Conservation (phyloP, 2,329 filamentous ascomycete genomes). For the Cordyceps pruinosa region DNA sequence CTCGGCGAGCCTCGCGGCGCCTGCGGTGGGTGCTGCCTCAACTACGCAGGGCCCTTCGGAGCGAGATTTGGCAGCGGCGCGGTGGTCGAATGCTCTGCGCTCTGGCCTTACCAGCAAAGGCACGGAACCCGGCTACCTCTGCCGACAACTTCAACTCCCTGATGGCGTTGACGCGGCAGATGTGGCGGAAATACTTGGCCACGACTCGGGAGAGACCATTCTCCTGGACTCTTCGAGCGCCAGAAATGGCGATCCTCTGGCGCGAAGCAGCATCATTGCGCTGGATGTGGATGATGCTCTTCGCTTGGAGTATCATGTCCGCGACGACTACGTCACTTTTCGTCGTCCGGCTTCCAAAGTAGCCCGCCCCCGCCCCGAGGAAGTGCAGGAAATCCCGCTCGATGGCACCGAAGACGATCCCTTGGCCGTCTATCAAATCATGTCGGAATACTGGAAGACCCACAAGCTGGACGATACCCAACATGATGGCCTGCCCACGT, state of each 20-base stretch:
- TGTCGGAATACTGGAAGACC: slow-evolving; percentile 38
- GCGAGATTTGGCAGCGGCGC: slow-evolving; percentile 15
- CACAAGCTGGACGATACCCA: slow-evolving; percentile 18
- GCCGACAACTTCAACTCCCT: slow-evolving; percentile 37
- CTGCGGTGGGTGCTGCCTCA: not conserved
- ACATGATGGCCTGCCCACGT: slow-evolving; percentile 38
- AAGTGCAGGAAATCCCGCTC: slow-evolving; percentile 23
- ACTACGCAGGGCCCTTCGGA: slow-evolving; percentile 16
- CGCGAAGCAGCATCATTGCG: slow-evolving; percentile 66
- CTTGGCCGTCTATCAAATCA: slow-evolving; percentile 42
- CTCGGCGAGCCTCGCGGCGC: slow-evolving; percentile 20
- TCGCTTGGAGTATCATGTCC: slow-evolving; percentile 51
- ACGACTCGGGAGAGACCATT: slow-evolving; percentile 39
- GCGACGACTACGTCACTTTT: slow-evolving; percentile 32
- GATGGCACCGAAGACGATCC: slow-evolving; percentile 22
- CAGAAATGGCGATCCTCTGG: slow-evolving; percentile 33
- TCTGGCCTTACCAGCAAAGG: slow-evolving; percentile 24
- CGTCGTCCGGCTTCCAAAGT: slow-evolving; percentile 18
- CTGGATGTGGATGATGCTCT: slow-evolving; percentile 51
- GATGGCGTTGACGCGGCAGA: slow-evolving; percentile 43
- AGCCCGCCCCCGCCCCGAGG: slow-evolving; percentile 13
- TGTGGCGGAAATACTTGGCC: slow-evolving; percentile 45
- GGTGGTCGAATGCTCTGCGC: slow-evolving; percentile 19
- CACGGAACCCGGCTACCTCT: slow-evolving; percentile 30
- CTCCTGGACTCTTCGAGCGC: slow-evolving; percentile 55